A percentile compares a stretch with the other conserved stretches of the same genome.
These are phyloP conservation scores for Peniophora sp. DNA, from an alignment of 1,284 basidiomycete species.

Conservation along the genomic window DNA sequence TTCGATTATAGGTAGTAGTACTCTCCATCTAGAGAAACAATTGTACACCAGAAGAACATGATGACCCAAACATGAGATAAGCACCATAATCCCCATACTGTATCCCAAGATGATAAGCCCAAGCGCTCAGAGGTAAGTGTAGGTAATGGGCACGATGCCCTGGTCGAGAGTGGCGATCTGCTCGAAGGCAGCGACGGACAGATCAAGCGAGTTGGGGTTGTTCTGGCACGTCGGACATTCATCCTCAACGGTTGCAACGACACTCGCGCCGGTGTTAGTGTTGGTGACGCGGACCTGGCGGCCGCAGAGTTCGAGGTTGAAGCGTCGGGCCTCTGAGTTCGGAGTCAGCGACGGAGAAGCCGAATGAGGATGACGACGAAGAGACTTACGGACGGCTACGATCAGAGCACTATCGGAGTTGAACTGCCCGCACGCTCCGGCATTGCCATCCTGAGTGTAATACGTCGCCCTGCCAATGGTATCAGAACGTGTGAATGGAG, in stretches of 20 bases:
- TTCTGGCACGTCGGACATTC: background rate
- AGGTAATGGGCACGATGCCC: no score
- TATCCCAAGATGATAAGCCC: no score
- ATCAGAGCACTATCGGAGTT: background rate
- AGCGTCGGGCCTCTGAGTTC: background rate
- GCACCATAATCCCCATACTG: no score
- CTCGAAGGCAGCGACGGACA: background rate
- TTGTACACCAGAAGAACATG: no score
- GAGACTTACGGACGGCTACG: background rate
- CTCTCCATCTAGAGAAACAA: no score
- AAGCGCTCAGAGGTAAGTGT: no score
- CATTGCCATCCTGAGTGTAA: background rate
- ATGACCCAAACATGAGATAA: no score
- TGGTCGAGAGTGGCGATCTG: no score
- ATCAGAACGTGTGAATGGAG: background rate
- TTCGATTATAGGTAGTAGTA: no score
- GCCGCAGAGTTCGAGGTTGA: background rate
- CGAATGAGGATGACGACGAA: background rate
- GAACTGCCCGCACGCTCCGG: background rate
- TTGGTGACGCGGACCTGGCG: background rate
- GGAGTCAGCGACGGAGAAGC: background rate
- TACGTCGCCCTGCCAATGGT: background rate
- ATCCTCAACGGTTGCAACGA: background rate
- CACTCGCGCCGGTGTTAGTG: background rate
- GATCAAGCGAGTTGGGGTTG: background rate